phyloP scores from a whole-genome alignment of 2,329 filamentous ascomycete species.

The Colletotrichum navitas region DNA sequence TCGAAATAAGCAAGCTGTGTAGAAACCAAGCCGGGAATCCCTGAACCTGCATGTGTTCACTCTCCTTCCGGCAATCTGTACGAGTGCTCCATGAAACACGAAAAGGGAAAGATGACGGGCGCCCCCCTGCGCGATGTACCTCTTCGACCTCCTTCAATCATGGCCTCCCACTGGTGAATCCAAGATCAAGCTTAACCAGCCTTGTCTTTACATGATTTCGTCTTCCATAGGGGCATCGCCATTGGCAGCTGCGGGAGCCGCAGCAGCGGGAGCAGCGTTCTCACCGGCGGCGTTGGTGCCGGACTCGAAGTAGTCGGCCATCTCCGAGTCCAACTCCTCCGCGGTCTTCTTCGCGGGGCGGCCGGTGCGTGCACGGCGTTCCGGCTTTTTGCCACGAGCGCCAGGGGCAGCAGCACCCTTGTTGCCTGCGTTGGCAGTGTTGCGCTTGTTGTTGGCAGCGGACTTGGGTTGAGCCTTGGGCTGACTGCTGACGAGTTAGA shows the following conservation, averaged over 20 bases:
- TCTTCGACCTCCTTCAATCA: slow-evolving; percentile 14
- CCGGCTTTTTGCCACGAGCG: slow-evolving; percentile 65
- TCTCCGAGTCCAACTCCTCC: slow-evolving; percentile 96
- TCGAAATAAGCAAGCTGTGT: slow-evolving; percentile 36
- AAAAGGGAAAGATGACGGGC: slow-evolving; percentile 32
- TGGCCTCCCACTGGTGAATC: slow-evolving; percentile 12
- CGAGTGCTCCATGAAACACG: slow-evolving; percentile 26
- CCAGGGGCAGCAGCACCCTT: slow-evolving; percentile 58
- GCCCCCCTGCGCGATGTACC: slow-evolving; percentile 10
- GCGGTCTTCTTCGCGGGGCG: slow-evolving; percentile 87
- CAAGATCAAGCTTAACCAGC: not conserved
- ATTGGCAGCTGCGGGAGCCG: slow-evolving; percentile 57
- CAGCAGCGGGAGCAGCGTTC: slow-evolving; percentile 60
- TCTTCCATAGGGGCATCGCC: slow-evolving; percentile 76
- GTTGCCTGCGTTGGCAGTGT: slow-evolving; percentile 57
- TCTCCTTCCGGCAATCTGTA: slow-evolving; percentile 38
- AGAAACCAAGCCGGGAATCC: slow-evolving; percentile 37
- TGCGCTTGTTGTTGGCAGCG: slow-evolving; percentile 79
- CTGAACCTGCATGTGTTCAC: slow-evolving; percentile 23
- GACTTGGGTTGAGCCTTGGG: slow-evolving; percentile 85
- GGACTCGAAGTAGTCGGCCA: slow-evolving; percentile 90
- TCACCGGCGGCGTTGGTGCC: slow-evolving; percentile 58
- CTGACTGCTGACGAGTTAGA: slow-evolving; percentile 57
- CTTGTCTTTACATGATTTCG: slow-evolving; percentile 65
- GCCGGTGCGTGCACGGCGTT: slow-evolving; percentile 66